Evolutionary conservation across 2,329 filamentous ascomycete genomes (phyloP), one percentile per base, ranked within the genome.

Genomic region (Ascosphaera acerosa): DNA sequence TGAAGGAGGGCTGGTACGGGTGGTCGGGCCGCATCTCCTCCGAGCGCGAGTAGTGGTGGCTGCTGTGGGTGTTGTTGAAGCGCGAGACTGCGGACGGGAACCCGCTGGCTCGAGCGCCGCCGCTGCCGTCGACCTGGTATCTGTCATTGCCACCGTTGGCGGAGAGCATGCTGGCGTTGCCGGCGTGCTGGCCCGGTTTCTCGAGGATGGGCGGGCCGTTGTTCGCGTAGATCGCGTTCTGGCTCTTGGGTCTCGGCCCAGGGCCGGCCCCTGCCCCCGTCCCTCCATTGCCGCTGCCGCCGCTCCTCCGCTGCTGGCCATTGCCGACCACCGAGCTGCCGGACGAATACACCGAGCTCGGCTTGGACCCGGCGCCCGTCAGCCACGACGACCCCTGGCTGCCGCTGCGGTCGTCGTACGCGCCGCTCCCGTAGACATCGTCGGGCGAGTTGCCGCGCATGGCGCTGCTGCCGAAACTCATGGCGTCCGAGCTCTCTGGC

Each of bases 1-100:
- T 37, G 37, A 12, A 17, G 7, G 7, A 7, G 6, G 29, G 16
- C 4, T 10, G 29, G 12, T 31, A 31, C n/a, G 20, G 12, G 12
- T 7, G 16, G 16, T 31, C 7, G 6, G 4, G 15, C 12, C 20
- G 20, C 12, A 23, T 7, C 7, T 23, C 20, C 12, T 23, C 20
- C 12, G 20, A 23, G 9, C 12, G 20, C 7, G 20, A 9, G 7
- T 23, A 12, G 12, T 23, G 20, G 12, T 23, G 20, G 12, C 12
- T 7, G 9, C 9, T 9, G 12, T 23, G 7, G 9, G 20, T 23
- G 9, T 23, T 23, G 20, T 23, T 23, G n/a, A n/a, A n/a, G n/a
- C n/a, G n/a, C n/a, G n/a, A n/a, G n/a, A n/a, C n/a, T n/a, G n/a
- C n/a, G n/a, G n/a, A n/a, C n/a, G n/a, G n/a, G n/a, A n/a, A n/a